Conservation (phyloP, 139 green algal species). For the Yamagishiella unicocca region DNA sequence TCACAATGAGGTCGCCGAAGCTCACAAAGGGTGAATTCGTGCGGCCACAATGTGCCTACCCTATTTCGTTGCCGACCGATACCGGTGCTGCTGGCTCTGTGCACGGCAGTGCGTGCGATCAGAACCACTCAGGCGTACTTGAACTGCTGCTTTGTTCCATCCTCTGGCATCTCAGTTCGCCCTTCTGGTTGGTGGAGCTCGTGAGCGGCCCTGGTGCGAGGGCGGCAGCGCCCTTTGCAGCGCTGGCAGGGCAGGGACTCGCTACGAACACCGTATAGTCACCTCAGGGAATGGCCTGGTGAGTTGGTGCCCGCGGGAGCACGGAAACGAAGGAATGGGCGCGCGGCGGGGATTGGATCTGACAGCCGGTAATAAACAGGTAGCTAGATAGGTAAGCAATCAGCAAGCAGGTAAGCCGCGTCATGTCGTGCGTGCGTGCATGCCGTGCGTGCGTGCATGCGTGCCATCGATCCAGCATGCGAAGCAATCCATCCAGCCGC, state of each 20-base stretch:
- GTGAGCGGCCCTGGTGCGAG: conserved; percentile 20
- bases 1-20: too few species aligned
- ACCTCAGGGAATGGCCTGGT: conserved; percentile 15
- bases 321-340: background rate
- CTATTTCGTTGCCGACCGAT: too few species aligned
- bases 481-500: background rate
- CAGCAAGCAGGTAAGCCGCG: background rate
- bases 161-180: background rate
- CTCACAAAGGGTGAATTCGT: too few species aligned
- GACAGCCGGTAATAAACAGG: background rate
- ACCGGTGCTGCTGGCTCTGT: too few species aligned
- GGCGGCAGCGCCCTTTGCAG: conserved; percentile 15
- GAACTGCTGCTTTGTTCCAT: too few species aligned
- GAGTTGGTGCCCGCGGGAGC: background rate
- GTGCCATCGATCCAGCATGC: background rate
- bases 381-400: background rate
- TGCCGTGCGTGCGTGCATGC: background rate
- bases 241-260: background rate
- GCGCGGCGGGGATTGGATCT: background rate
- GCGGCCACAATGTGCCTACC: too few species aligned
- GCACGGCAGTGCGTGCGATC: too few species aligned
- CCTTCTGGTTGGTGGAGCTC: background rate
- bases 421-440: background rate
- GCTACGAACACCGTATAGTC: background rate
- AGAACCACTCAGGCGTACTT: too few species aligned